phyloP scores from a whole-genome alignment of 352 stramenopile genomes.

The Phytophthora parvispora region DNA sequence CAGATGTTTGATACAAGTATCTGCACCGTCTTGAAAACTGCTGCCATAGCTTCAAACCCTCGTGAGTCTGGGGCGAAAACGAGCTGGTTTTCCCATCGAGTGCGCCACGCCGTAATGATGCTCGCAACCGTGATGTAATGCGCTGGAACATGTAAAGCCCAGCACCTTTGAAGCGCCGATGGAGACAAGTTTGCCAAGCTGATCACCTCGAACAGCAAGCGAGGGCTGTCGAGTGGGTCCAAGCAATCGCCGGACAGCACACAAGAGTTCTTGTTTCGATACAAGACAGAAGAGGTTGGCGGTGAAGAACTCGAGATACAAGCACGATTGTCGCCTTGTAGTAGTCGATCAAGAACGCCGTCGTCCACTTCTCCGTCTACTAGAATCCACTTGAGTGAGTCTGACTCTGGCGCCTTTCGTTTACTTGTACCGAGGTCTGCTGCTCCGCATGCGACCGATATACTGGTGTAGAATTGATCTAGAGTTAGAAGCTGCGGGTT shows the following conservation, averaged over 20 bases:
- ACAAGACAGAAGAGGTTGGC: constrained; percentile 17
- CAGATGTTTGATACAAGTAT: constrained; percentile 41
- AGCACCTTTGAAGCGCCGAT: constrained; percentile 25
- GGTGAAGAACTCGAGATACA: constrained; percentile 10
- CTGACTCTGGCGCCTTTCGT: neutral
- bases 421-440: neutral
- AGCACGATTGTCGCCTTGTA: constrained; percentile 26
- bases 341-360: constrained; percentile 37
- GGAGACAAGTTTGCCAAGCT: constrained; percentile 30
- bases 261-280: constrained; percentile 7
- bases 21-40: constrained; percentile 41
- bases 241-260: constrained; percentile 19
- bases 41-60: constrained; percentile 22
- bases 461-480: constrained; percentile 40
- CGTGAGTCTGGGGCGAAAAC: constrained; percentile 16
- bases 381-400: constrained; percentile 35
- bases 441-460: constrained; percentile 12
- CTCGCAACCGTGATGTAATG: constrained; percentile 26
- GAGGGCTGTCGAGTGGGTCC: neutral
- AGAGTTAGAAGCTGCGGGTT: constrained; percentile 43
- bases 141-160: constrained; percentile 19
- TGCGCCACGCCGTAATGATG: constrained; percentile 29
- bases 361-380: constrained; percentile 40
- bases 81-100: constrained; percentile 29
- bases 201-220: constrained; percentile 35